These are phyloP conservation scores for Tricholoma sp. DNA, from an alignment of 768 basidiomycete species.

Conservation along the genomic window DNA sequence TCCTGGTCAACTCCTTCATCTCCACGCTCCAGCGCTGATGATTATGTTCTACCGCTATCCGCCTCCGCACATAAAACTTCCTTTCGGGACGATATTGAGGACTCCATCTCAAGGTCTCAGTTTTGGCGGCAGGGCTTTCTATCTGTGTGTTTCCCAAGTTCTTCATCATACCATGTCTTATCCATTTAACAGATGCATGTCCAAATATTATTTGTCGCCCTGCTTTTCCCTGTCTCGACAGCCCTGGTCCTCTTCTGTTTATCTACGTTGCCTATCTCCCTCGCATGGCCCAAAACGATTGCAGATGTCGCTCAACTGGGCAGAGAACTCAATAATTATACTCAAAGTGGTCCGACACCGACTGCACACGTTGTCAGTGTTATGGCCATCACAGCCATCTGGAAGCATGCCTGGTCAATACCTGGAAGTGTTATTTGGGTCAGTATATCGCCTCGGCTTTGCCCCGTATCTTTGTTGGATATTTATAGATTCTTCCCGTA, in stretches of 20 bases:
- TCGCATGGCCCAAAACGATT: constrained; percentile 71
- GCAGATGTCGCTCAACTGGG: constrained; percentile 73
- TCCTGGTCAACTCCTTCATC: constrained; percentile 43
- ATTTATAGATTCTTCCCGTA: neutral
- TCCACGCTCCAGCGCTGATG: constrained; percentile 35
- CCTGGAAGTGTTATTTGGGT: constrained; percentile 94
- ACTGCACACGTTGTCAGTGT: constrained; percentile 77
- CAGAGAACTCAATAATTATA: constrained; percentile 71
- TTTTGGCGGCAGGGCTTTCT: constrained; percentile 21
- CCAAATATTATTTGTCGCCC: constrained; percentile 38
- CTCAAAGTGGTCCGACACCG: constrained; percentile 59
- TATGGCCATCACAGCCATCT: constrained; percentile 77
- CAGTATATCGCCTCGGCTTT: constrained; percentile 24
- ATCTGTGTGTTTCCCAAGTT: constrained; percentile 18
- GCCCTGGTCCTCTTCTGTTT: constrained; percentile 64
- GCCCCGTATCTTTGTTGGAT: neutral
- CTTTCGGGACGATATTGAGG: constrained; percentile 38
- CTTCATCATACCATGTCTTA: neutral
- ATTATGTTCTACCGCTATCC: constrained; percentile 50
- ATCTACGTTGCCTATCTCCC: constrained; percentile 74
- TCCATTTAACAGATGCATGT: constrained; percentile 27
- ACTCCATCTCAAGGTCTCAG: constrained; percentile 23
- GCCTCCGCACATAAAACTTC: constrained; percentile 36
- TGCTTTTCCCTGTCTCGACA: constrained; percentile 63
- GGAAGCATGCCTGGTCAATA: constrained; percentile 98